Evolutionary conservation across 768 basidiomycete species (phyloP), one percentile per base, ranked within the genome.

Genomic region (Termitomyces sp.): DNA sequence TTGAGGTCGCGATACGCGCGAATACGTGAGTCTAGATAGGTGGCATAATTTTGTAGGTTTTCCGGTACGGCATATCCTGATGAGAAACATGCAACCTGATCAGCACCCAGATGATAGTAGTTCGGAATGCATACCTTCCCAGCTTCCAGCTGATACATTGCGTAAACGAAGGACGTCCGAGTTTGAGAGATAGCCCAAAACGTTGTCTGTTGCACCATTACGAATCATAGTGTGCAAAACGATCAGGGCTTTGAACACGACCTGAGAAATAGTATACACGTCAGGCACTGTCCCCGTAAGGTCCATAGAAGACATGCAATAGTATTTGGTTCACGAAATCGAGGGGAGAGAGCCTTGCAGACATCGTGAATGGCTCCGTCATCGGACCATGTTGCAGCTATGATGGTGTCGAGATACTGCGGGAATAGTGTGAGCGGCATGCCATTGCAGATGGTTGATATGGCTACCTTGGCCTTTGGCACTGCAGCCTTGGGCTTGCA

Each of bases 161-260:
- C 83, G 81, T 56, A 98, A 73, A 55, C 86, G 82, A 34, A 98
- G 75, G n/a, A 92, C 79, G 63, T 96, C 92, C 2, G 85, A 81
- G 34, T 86, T 82, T 5, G 92, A 87, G 38, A 98, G 82, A 71
- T 94, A 89, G 12, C 83, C 77, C 19, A 98, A 81, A 12, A 98
- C 83, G 68, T 95, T 92, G 76, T 98, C 95, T 6, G 95, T 97
- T 2, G 91, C 82, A n/a, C 97, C 97, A 59, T 92, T 93, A 27
- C 97, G 86, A 69, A 98, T 91, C 92, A 99, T 94, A 32, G 87
- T 92, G 69, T 99, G 97, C 7, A 98, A 77, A 4, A 96, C 92
- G 64, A 99, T 88, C 63, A 98, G 77, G 0, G 95, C 94, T 69
- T 99, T 99, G 84, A 98, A 98, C n/a, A 92, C 95, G 62, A 98